Conservation (phyloP, 2,329 filamentous ascomycete genomes). For the Cladobotryum protrusum region DNA sequence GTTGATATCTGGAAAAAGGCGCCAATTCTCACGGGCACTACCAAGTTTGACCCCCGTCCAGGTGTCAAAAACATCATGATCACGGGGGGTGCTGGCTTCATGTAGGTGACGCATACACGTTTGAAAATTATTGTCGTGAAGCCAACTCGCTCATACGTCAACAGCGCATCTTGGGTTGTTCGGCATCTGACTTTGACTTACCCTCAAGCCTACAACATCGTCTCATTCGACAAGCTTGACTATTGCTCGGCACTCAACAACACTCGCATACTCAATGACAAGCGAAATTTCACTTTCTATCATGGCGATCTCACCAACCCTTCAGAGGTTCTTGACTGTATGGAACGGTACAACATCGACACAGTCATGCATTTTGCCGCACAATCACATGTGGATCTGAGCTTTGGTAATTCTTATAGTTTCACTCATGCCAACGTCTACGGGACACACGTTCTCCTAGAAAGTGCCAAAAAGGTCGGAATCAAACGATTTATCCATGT, state of each 20-base stretch:
- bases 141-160: background rate
- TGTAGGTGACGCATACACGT: slow-evolving; percentile 46
- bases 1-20: slow-evolving; percentile 65
- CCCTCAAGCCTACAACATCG: slow-evolving; percentile 65
- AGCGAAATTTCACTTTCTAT: slow-evolving; percentile 71
- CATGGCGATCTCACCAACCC: slow-evolving; percentile 72
- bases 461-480: slow-evolving; percentile 65
- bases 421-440: slow-evolving; percentile 80
- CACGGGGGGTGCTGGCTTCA: slow-evolving; percentile 79
- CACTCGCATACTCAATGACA: slow-evolving; percentile 60
- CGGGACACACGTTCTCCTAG: slow-evolving; percentile 75
- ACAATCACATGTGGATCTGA: slow-evolving; percentile 78
- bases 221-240: slow-evolving; percentile 81
- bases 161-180: slow-evolving; percentile 74
- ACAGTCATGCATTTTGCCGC: slow-evolving; percentile 80
- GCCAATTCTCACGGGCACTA: slow-evolving; percentile 62
- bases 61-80: slow-evolving; percentile 77
- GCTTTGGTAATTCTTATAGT: slow-evolving; percentile 74
- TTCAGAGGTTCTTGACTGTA: slow-evolving; percentile 61
- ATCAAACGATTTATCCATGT: slow-evolving; percentile 74
- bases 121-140: background rate
- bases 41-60: slow-evolving; percentile 60
- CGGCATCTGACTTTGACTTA: slow-evolving; percentile 72
- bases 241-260: slow-evolving; percentile 79
- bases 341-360: slow-evolving; percentile 67